Evolutionary conservation across 148 eudicot genomes (phyloP), one percentile per base, ranked within the genome.

Genomic region (Arctostaphylos glauca): DNA sequence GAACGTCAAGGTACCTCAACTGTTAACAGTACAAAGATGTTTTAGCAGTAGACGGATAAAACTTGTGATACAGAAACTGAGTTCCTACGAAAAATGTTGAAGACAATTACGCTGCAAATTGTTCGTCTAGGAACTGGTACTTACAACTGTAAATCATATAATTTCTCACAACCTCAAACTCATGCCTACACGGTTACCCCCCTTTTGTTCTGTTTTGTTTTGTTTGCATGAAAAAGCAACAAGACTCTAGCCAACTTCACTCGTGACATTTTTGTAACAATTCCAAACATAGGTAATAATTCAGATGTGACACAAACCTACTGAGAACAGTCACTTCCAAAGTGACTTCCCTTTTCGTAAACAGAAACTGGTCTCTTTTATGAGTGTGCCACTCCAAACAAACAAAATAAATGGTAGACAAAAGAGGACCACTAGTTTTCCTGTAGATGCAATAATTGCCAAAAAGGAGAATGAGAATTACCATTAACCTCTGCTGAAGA

Each of bases 401-500:
- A 31, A 31, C 38, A 31, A 31, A 31, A 31, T 31, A 31, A 31
- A 31, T 31, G 38, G 38, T 18, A n/a, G n/a, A 38, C 43, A 47
- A 55, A 21, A 55, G 59, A 31, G 5, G 18, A 70, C 59, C 70
- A 13, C 55, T n/a, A 19, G 71, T 76, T 49, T 48, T 73, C 5
- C 38, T 31, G 38, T 31, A 31, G 38, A 31, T 31, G 38, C 38
- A 31, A 25, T n/a, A 47, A 77, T 49, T 7, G 15, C 4, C 60
- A 79, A 8, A 41, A 41, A 16, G 71, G 50, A 81, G 56, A 43
- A 43, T 80, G 23, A 70, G 60, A 85, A 80, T 90, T 86, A 96
- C 98, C 95, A 59, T 77, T 64, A 94, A 86, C 83, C 98, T 90
- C 72, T 90, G 89, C 82, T 91, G 91, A 84, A 96, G 91, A 86